These are phyloP conservation scores for Cladophialophora immunda DNA, from an alignment of 2,329 filamentous ascomycete genomes.

Conservation along the genomic window DNA sequence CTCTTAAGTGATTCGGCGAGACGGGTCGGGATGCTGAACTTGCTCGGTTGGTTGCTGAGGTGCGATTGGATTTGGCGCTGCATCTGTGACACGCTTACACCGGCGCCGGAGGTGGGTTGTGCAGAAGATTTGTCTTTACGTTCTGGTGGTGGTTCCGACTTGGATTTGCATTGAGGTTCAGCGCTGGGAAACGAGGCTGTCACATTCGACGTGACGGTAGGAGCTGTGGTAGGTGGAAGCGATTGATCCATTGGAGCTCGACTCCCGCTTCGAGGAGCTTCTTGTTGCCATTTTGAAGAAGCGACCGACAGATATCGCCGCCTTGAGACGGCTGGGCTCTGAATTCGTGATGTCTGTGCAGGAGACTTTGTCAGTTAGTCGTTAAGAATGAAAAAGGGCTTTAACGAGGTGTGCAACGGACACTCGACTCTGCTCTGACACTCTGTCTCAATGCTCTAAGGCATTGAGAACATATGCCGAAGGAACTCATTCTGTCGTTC, in stretches of 20 bases:
- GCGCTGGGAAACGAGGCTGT: constrained; percentile 23
- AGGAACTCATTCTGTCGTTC: constrained; percentile 25
- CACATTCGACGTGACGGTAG: constrained; percentile 16
- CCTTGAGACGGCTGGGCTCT: constrained; percentile 2
- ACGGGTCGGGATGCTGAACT: constrained; percentile 27
- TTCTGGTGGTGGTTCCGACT: constrained; percentile 18
- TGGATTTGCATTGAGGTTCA: constrained; percentile 17
- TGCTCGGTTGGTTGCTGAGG: constrained; percentile 16
- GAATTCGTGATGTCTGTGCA: constrained; percentile 5
- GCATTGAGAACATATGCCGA: constrained; percentile 38
- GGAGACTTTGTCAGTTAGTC: constrained; percentile 11
- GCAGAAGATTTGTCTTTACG: constrained; percentile 21
- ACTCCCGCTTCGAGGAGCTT: constrained; percentile 9
- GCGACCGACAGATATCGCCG: constrained; percentile 17
- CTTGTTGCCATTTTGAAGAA: constrained; percentile 19
- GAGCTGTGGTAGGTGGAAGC: constrained; percentile 26
- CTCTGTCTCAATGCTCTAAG: constrained; percentile 34
- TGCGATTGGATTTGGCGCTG: constrained; percentile 31
- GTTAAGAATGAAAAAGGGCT: background rate
- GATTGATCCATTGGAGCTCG: constrained; percentile 7
- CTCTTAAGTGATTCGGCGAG: constrained; percentile 43
- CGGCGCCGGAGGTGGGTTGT: constrained; percentile 1
- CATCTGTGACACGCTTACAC: constrained; percentile 30
- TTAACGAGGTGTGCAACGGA: background rate
- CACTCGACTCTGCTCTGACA: constrained; percentile 23